Conservation (phyloP, 2,329 filamentous ascomycete species). For the Colletotrichum australisinense region DNA sequence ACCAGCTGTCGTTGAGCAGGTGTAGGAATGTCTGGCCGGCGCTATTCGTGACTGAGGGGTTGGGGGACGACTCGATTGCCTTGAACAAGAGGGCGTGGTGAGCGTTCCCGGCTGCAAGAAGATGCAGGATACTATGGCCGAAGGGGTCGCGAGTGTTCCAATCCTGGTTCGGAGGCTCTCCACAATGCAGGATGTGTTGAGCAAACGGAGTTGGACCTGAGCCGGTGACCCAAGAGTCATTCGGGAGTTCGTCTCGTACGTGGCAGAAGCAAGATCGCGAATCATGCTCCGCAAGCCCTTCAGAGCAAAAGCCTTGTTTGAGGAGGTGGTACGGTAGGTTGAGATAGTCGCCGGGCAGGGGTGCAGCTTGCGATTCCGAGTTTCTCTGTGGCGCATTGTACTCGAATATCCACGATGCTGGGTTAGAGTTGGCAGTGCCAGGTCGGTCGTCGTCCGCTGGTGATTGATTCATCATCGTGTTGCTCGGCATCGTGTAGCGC, state of each 20-base stretch:
- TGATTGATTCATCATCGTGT: conserved; percentile 38
- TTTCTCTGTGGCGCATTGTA: conserved; percentile 39
- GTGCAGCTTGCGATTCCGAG: conserved; percentile 37
- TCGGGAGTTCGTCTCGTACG: conserved; percentile 38
- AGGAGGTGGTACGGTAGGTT: conserved; percentile 42
- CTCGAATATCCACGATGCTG: conserved; percentile 45
- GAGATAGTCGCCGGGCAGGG: conserved; percentile 64
- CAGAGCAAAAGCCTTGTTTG: conserved; percentile 37
- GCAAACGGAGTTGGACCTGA: conserved; percentile 40
- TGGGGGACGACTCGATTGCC: conserved; percentile 37
- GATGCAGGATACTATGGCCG: conserved; percentile 60
- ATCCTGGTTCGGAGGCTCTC: conserved; percentile 34
- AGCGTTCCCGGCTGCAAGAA: conserved; percentile 54
- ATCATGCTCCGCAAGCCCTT: conserved; percentile 39
- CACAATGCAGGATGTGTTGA: conserved; percentile 5
- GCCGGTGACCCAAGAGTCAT: conserved; percentile 45
- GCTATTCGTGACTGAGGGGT: conserved; percentile 47
- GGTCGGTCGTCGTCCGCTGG: conserved; percentile 39
- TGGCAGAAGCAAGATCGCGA: conserved; percentile 45
- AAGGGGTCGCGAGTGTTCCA: conserved; percentile 50
- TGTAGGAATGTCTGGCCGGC: conserved; percentile 63
- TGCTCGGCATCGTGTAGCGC: conserved; percentile 48
- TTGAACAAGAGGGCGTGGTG: conserved; percentile 43
- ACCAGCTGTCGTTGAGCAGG: conserved; percentile 50
- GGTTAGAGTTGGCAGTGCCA: conserved; percentile 28